These are phyloP conservation scores for Ramularia collo-cygni DNA, from an alignment of 2,329 filamentous ascomycete genomes.

Conservation along the genomic window DNA sequence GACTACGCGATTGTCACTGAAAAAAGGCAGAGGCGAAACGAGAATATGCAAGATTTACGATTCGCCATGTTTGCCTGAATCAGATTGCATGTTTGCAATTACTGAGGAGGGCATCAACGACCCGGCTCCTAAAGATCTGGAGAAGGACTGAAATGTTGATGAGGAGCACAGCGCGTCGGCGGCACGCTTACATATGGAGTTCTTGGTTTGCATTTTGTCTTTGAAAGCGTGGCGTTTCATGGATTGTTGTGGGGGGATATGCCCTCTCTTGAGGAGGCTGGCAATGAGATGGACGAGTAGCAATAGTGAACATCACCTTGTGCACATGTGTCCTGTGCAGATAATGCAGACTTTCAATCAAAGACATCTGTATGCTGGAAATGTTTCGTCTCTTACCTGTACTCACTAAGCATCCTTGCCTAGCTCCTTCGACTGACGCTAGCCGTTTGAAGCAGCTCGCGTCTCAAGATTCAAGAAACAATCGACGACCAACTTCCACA, in stretches of 20 bases:
- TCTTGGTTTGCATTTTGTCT: conserved; percentile 1
- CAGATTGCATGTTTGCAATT: conserved; percentile 94
- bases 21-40: conserved; percentile 92
- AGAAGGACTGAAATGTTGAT: conserved; percentile 57
- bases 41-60: conserved; percentile 99
- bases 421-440: no score
- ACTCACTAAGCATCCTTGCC: no score
- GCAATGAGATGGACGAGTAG: conserved; percentile 3
- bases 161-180: background rate
- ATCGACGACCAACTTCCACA: conserved; percentile 2
- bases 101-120: conserved; percentile 96
- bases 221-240: background rate
- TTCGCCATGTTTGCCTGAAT: conserved; percentile 92
- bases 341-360: no score
- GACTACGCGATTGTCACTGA: conserved; percentile 87
- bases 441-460: conserved; percentile 1
- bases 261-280: background rate
- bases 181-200: conserved; percentile 2
- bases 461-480: conserved; percentile 5
- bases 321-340: no score
- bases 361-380: no score
- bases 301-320: background rate
- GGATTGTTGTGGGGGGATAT: background rate
- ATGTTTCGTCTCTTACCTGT: no score
- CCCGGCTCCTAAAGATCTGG: conserved; percentile 88